Conservation (phyloP, 352 stramenopile species). For the Phytophthora brassicae region DNA sequence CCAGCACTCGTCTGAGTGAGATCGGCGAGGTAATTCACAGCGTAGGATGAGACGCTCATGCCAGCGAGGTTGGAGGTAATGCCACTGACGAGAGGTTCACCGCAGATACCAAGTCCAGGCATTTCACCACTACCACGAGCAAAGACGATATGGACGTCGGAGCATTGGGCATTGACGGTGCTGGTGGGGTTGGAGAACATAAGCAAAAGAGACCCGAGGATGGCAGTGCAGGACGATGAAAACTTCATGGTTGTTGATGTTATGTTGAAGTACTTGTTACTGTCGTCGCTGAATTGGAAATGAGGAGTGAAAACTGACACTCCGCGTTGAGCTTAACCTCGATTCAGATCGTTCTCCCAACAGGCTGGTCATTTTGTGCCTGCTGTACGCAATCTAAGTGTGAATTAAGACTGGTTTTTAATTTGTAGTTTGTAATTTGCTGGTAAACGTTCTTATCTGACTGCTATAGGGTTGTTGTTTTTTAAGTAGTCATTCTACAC, state of each 20-base stretch:
- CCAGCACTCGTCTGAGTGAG: too few relatives aligned
- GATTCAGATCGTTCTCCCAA: background rate
- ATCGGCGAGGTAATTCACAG: too few relatives aligned
- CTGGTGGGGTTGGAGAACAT: background rate
- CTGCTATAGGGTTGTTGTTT: too few relatives aligned
- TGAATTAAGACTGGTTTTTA: too few relatives aligned
- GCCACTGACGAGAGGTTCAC: too few relatives aligned
- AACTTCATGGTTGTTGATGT: slow-evolving; percentile 19
- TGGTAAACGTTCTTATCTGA: slow-evolving; percentile 2
- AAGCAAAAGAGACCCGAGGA: slow-evolving; percentile 9
- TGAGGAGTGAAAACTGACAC: slow-evolving; percentile 9
- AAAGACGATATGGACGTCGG: slow-evolving; percentile 34
- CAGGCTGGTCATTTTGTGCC: background rate
- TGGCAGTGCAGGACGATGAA: slow-evolving; percentile 1
- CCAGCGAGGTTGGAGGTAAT: too few relatives aligned
- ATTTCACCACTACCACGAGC: too few relatives aligned
- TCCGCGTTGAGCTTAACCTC: background rate
- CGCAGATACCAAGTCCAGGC: too few relatives aligned
- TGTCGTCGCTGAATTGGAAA: background rate
- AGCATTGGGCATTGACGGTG: slow-evolving; percentile 19
- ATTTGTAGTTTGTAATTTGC: background rate
- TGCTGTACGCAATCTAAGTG: too few relatives aligned
- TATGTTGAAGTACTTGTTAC: background rate
- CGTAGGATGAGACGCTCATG: too few relatives aligned
- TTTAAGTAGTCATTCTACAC: too few relatives aligned